These are phyloP conservation scores for Dryas octopetala DNA, from an alignment of 306 rosid genomes.

Conservation along the genomic window DNA sequence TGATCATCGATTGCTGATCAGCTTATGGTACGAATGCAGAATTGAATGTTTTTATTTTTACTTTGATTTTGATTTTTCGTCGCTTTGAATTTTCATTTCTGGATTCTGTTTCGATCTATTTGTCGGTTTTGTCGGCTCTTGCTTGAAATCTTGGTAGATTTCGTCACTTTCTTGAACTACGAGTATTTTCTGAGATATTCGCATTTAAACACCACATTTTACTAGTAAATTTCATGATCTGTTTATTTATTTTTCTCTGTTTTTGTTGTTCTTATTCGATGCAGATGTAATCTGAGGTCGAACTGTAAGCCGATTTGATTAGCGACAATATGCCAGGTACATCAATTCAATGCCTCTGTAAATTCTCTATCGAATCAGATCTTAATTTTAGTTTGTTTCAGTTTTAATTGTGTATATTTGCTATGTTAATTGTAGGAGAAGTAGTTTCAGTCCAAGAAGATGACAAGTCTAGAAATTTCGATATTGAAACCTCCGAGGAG, in stretches of 20 bases:
- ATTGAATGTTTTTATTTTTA: conserved; percentile 9
- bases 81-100: conserved; percentile 13
- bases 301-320: conserved; percentile 15
- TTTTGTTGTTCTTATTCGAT: conserved; percentile 23
- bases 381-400: neutral
- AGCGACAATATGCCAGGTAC: conserved; percentile 66
- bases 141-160: conserved; percentile 22
- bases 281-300: conserved; percentile 47
- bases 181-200: conserved; percentile 2
- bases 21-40: conserved; percentile 9
- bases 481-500: conserved; percentile 76
- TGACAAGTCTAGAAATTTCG: conserved; percentile 48
- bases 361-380: neutral
- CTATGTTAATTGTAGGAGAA: conserved; percentile 41
- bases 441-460: conserved; percentile 53
- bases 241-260: neutral
- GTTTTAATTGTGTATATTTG: conserved; percentile 8
- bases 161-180: conserved; percentile 20
- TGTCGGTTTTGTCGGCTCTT: neutral
- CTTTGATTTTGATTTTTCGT: neutral
- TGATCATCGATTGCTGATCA: conserved; percentile 31
- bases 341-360: neutral
- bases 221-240: neutral
- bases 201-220: neutral
- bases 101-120: conserved; percentile 18